These are phyloP conservation scores for Solanum hybrid DNA, from an alignment of 305 asterid species.

Conservation along the genomic window DNA sequence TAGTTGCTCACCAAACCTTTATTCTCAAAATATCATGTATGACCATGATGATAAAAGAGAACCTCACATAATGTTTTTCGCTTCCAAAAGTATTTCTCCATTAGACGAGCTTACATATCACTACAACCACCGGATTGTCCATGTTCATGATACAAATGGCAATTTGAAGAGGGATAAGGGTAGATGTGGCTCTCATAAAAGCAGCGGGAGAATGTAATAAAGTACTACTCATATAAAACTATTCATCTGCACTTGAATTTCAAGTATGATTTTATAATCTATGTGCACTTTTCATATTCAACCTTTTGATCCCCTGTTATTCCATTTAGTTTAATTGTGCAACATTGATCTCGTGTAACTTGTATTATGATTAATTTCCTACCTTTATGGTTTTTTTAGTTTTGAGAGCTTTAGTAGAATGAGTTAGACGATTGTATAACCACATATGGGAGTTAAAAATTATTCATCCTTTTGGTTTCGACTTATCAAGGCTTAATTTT, in stretches of 20 bases:
- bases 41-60: slow-evolving; percentile 11
- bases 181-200: slow-evolving; percentile 15
- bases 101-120: slow-evolving; percentile 19
- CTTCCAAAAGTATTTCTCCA: slow-evolving; percentile 15
- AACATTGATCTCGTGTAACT: background rate
- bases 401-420: background rate
- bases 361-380: background rate
- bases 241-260: background rate
- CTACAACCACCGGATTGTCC: slow-evolving; percentile 12
- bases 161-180: slow-evolving; percentile 22
- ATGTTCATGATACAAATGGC: slow-evolving; percentile 17
- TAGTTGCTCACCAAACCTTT: slow-evolving; percentile 29
- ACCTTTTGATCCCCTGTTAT: background rate
- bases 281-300: background rate
- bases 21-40: slow-evolving; percentile 19
- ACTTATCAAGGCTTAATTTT: background rate
- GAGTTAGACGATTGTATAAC: background rate
- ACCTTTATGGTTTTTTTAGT: background rate
- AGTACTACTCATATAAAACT: background rate
- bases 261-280: background rate
- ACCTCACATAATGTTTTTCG: slow-evolving; percentile 26
- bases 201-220: slow-evolving; percentile 19
- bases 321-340: background rate
- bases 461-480: background rate
- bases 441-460: background rate